A percentile compares a stretch with the other conserved stretches of the same genome.
These are phyloP conservation scores for Arxiozyma slooffiae DNA, from an alignment of 1,139 yeast species.

Conservation along the genomic window DNA sequence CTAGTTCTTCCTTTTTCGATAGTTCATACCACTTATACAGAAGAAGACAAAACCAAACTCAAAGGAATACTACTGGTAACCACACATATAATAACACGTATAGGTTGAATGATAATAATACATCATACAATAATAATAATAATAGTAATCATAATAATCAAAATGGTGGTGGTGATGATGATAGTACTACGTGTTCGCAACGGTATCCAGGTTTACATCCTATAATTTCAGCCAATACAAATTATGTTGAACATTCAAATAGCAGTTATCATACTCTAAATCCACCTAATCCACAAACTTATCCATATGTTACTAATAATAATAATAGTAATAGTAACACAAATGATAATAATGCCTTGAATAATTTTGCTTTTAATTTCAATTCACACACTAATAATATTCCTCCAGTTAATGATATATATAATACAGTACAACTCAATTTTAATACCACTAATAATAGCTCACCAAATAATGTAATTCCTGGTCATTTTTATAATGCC, in stretches of 20 bases:
- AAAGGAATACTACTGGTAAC: not conserved
- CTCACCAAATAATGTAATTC: not conserved
- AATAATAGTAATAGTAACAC: not conserved
- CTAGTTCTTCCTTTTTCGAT: constrained; percentile 24
- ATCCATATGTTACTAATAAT: not conserved
- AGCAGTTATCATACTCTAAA: not conserved
- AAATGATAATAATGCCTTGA: not conserved
- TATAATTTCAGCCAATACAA: constrained; percentile 23
- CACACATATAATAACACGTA: not conserved
- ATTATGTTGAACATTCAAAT: constrained; percentile 7
- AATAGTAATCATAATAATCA: no score
- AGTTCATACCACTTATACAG: constrained; percentile 27
- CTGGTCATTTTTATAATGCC: not conserved
- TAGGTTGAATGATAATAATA: not conserved
- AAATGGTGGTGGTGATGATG: no score
- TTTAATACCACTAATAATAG: not conserved
- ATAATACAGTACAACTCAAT: not conserved
- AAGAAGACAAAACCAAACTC: constrained; percentile 20
- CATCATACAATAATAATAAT: not conserved
- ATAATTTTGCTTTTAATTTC: not conserved
- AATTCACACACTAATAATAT: constrained; percentile 1
- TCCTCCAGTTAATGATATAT: not conserved
- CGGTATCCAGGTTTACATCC: constrained; percentile 17
- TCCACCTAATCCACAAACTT: not conserved
- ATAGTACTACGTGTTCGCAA: not conserved